Base-by-base conservation (phyloP, 148 eudicot species). In the Fagopyrum homotropicum region DNA sequence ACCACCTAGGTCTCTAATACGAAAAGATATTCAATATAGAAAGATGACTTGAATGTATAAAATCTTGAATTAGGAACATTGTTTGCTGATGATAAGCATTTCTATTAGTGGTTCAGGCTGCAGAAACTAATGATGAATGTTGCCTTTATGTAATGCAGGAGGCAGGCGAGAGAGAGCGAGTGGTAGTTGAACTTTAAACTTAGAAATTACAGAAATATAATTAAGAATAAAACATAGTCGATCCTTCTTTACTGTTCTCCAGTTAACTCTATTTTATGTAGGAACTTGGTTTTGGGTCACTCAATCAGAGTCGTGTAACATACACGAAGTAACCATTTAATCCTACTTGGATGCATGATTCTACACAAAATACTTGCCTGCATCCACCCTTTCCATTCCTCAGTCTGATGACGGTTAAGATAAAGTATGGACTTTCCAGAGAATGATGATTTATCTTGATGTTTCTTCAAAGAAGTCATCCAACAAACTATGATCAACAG, bases 341-440 rank as follows among this genome's bases (percentile, higher is more conserved):
- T 35, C 10, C 14, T 40, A 66, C 17, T 4, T 66, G 47, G 46
- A 66, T 35, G 46, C 71, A 66, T 66, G 55, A 72, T 45, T 46
- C 7, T 40, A 46, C 35, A 45, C 30, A 72, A 72, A 35, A 73
- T 22, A 82, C 90, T 86, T 87, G 90, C 98, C 98, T 93, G 98
- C 98, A 93, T 93, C 88, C 90, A 89, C 80, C 98, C 98, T 80
- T 93, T 93, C 98, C 98, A 93, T 83, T 93, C 98, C 77, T 93
- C 98, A 76, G 97, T 93, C 82, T 93, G 98, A 76, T 93, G 94
- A 15, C 98, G 90, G 78, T 93, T 93, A 51, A 93, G 88, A 78
- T 91, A 93, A 56, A 91, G 91, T 16, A 93, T 70, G 56, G 93
- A 72, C 83, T 91, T 93, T 76, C 98, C 98, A 73, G 94, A 88